Percentiles rank a stretch among this genome's conserved stretches.
Conservation (phyloP, 176 grass and related monocot species). For the Oryza glumipatula region DNA sequence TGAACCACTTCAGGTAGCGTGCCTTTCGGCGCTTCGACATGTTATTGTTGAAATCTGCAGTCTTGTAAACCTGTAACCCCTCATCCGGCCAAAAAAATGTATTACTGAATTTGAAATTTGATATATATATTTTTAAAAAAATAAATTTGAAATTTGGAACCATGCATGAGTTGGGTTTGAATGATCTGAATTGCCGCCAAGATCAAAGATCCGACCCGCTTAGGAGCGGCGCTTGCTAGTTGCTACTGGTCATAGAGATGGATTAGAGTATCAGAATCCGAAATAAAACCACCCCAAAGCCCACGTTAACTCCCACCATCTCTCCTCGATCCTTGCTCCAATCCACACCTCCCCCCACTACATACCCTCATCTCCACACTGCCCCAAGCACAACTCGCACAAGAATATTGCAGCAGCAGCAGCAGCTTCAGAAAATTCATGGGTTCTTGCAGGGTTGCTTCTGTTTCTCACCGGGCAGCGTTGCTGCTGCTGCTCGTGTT, state of each 20-base stretch:
- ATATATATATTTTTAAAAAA: no score
- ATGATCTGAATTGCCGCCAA: no score
- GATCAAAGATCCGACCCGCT: conserved; percentile 12
- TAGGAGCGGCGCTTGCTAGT: conserved; percentile 41
- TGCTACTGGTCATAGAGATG: conserved; percentile 2
- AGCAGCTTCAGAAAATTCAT: neutral
- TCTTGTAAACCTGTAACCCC: no score
- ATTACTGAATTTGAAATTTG: no score
- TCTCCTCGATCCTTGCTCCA: conserved; percentile 32
- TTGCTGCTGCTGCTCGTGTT: neutral
- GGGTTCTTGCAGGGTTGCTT: conserved; percentile 2
- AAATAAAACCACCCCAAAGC: conserved; percentile 51
- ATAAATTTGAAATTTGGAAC: neutral
- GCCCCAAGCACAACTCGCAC: conserved; percentile 25
- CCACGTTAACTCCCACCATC: conserved; percentile 47
- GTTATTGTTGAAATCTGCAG: no score
- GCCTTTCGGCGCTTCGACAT: no score
- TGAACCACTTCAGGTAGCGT: no score
- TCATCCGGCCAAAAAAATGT: no score
- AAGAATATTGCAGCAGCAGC: neutral
- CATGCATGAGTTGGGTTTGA: neutral
- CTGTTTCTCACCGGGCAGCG: neutral
- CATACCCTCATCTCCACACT: conserved; percentile 9
- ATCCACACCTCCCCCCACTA: conserved; percentile 36
- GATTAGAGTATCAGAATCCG: neutral